phyloP scores from a whole-genome alignment of 75 land plant species.

The Pinus taeda region DNA sequence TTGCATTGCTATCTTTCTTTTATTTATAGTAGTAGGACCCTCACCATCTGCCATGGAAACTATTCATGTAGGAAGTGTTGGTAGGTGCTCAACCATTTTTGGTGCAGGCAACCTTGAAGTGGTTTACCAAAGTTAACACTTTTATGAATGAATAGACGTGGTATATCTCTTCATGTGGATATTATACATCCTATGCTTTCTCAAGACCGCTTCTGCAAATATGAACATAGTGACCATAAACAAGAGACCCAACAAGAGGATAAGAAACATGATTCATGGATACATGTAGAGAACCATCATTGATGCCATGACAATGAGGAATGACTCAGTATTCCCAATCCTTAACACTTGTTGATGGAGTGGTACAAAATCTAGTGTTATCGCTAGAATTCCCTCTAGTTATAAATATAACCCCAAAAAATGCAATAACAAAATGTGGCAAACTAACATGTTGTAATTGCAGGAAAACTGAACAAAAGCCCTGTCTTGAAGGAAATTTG shows the following conservation, averaged over 20 bases:
- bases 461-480: slow-evolving; percentile 92
- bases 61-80: slow-evolving; percentile 56
- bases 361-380: too few species aligned
- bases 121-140: slow-evolving; percentile 43
- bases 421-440: not conserved
- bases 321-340: too few species aligned
- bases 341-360: too few species aligned
- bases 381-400: too few species aligned
- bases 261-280: too few species aligned
- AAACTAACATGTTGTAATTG: slow-evolving; percentile 11
- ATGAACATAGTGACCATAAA: too few species aligned
- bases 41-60: slow-evolving; percentile 57
- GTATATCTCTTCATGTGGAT: slow-evolving; percentile 58
- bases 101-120: slow-evolving; percentile 41
- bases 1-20: slow-evolving; percentile 39
- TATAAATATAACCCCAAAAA: too few species aligned
- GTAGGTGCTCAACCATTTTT: slow-evolving; percentile 45
- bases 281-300: too few species aligned
- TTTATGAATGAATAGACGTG: slow-evolving; percentile 63
- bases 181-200: slow-evolving; percentile 61
- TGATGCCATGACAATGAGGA: too few species aligned
- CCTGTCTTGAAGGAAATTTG: slow-evolving; percentile 95
- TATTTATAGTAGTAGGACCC: slow-evolving; percentile 29
- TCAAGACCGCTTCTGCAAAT: too few species aligned
- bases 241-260: too few species aligned